Base-by-base conservation (phyloP, 2,329 filamentous ascomycete species). In the Cladophialophora chaetospira region DNA sequence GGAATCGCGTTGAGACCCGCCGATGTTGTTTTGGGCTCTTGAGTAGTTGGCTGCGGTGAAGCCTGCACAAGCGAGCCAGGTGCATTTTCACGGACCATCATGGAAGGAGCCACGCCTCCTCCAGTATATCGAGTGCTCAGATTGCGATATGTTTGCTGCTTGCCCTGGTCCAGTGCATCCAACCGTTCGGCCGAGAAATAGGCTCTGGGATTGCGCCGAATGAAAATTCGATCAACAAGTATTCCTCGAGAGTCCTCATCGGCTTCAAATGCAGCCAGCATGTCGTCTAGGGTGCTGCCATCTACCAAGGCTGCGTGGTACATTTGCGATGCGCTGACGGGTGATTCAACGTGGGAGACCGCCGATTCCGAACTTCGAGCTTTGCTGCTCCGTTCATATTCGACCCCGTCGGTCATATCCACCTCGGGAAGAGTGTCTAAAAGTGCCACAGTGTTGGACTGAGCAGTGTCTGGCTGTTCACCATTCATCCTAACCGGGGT, bases 271-370 rank as follows among this genome's bases (percentile, higher is more conserved):
- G 59, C 52, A n/a, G 55, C 59, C 13, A 62, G 53, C 19, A 62
- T 54, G 29, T 62, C 47, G 33, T 60, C 60, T 29, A 58, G 26
- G 23, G 60, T 60, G 29, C 38, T 53, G 8, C 50, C 50, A 21
- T 57, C 58, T 19, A 55, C 42, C n/a, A 60, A 36, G 9, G 57
- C 57, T 3, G 60, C 57, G 40, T 60, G 56, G 25, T 60, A 60
- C 33, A 60, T 53, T 46, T 60, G 49, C 21, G 57, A 58, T 9
- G 54, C 51, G 31, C 43, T 57, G 8, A 35, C 57, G 6, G 54
- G 40, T 13, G 21, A 42, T 11, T 57, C 47, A 3, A 38, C 19
- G 10, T 35, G 26, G 38, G 56, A 36, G 1, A 53, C 54, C 2
- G 40, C 46, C 3, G 35, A 46, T 4, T 51, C 31, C 13, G n/a